phyloP scores from a whole-genome alignment of 495 filamentous ascomycete genomes.

The Aspergillus coremiiformis region DNA sequence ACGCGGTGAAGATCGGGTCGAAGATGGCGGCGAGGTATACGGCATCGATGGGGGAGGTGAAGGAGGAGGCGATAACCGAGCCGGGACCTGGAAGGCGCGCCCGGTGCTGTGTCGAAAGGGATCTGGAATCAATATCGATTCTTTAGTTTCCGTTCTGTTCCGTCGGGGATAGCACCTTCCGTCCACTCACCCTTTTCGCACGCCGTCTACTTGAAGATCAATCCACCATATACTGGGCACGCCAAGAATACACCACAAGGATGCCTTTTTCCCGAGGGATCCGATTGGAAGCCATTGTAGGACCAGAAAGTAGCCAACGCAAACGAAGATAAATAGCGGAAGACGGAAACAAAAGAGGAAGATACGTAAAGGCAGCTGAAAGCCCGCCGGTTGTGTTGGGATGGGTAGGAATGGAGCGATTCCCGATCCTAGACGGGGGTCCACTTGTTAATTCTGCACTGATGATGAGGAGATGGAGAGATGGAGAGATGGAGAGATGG shows the following conservation, averaged over 20 bases:
- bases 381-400: slow-evolving; percentile 48
- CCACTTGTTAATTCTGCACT: no score
- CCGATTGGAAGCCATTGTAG: slow-evolving; percentile 86
- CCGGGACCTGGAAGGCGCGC: slow-evolving; percentile 65
- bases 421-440: slow-evolving; percentile 62
- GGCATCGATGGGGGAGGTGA: slow-evolving; percentile 86
- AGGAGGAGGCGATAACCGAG: slow-evolving; percentile 79
- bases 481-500: no score
- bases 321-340: slow-evolving; percentile 64
- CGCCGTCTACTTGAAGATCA: slow-evolving; percentile 91
- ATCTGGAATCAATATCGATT: slow-evolving; percentile 24
- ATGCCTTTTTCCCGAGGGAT: slow-evolving; percentile 66
- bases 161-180: no score
- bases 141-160: background rate
- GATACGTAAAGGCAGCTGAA: slow-evolving; percentile 54
- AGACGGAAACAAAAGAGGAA: slow-evolving; percentile 76
- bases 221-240: slow-evolving; percentile 96
- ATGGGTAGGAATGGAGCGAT: slow-evolving; percentile 93
- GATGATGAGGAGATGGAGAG: no score
- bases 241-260: slow-evolving; percentile 77
- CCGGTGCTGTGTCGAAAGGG: slow-evolving; percentile 49
- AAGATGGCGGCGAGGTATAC: slow-evolving; percentile 96
- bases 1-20: slow-evolving; percentile 85
- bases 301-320: slow-evolving; percentile 64
- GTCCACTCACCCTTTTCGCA: slow-evolving; percentile 65